Base-by-base conservation (phyloP, 495 filamentous ascomycete genomes). In the Trichoderma reesei region DNA sequence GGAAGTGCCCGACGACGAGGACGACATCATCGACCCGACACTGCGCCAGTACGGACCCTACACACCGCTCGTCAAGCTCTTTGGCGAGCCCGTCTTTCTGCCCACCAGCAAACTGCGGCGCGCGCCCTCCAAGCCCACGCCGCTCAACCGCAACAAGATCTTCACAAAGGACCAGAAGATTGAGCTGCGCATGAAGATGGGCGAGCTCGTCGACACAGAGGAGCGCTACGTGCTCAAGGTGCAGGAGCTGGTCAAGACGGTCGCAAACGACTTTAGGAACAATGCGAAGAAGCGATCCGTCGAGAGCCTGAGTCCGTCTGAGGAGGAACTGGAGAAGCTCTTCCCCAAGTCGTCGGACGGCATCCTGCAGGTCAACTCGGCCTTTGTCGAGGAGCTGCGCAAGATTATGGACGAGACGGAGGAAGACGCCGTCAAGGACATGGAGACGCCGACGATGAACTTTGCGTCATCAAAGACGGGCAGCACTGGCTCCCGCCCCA, bases 141-240 rank as follows among this genome's bases (percentile, higher is more conserved):
- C 89, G 41, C 75, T 92, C 37, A 90, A 87, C 72, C 81, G 85
- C 65, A 88, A 81, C 62, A 87, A 84, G 66, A 80, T 86, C 0
- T 90, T 96, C 67, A 82, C 87, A 7, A 87, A 87, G 69, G 85
- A 86, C 54, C 90, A 96, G 69, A 92, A 95, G 70, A 83, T 92
- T 63, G 86, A 87, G 46, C 73, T 98, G 64, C 86, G 92, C 61
- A 85, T 90, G 66, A 92, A 96, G 70, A 88, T 99, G 85, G 89
- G 86, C 67, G 94, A 99, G 72, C 71, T 98, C 64, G 83, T 96
- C 34, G 90, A 96, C 68, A 99, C 94, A 0, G 94, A 99, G 74
- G 90, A 93, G 69, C 85, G 90, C 69, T 99, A 97, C 74, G 91
- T 98, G 39, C 78, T 81, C 70, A 96, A 96, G 70, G 68, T 98